Evolutionary conservation across 2,329 filamentous ascomycete species (phyloP).

Genomic region (Waltergamsia citrina): DNA sequence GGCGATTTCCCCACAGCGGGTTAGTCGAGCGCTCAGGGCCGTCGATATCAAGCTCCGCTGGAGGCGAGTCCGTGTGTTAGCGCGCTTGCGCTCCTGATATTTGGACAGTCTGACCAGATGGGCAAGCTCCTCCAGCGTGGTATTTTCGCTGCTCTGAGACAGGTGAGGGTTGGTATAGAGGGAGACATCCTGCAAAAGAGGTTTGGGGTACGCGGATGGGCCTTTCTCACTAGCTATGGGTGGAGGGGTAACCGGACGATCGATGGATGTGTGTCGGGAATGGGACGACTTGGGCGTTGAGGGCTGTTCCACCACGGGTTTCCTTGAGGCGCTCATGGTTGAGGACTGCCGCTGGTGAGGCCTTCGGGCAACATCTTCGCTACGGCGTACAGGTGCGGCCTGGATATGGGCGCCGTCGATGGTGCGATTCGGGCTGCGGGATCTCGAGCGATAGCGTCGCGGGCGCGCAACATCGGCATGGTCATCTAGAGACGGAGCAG

Average conservation of each 20-base stretch:
- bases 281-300: slow-evolving; percentile 17
- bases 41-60: slow-evolving; percentile 68
- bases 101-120: slow-evolving; percentile 69
- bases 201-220: slow-evolving; percentile 31
- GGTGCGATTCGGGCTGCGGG: slow-evolving; percentile 45
- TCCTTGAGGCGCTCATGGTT: slow-evolving; percentile 24
- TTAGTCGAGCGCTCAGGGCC: slow-evolving; percentile 64
- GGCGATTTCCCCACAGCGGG: slow-evolving; percentile 64
- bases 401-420: slow-evolving; percentile 34
- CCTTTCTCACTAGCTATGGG: slow-evolving; percentile 29
- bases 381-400: slow-evolving; percentile 30
- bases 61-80: slow-evolving; percentile 61
- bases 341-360: slow-evolving; percentile 23
- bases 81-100: slow-evolving; percentile 74
- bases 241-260: slow-evolving; percentile 17
- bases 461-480: slow-evolving; percentile 39
- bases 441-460: slow-evolving; percentile 33
- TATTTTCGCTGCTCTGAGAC: slow-evolving; percentile 52
- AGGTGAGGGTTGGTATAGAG: slow-evolving; percentile 55
- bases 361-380: slow-evolving; percentile 30
- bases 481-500: slow-evolving; percentile 44
- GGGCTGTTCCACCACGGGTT: slow-evolving; percentile 39
- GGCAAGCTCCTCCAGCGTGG: slow-evolving; percentile 67
- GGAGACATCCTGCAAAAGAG: slow-evolving; percentile 57
- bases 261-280: slow-evolving; percentile 15